A percentile compares a stretch with the other conserved stretches of the same genome.
These are phyloP conservation scores for Metroxylon sagu DNA, from an alignment of 176 grass and related monocot genomes.

Conservation along the genomic window DNA sequence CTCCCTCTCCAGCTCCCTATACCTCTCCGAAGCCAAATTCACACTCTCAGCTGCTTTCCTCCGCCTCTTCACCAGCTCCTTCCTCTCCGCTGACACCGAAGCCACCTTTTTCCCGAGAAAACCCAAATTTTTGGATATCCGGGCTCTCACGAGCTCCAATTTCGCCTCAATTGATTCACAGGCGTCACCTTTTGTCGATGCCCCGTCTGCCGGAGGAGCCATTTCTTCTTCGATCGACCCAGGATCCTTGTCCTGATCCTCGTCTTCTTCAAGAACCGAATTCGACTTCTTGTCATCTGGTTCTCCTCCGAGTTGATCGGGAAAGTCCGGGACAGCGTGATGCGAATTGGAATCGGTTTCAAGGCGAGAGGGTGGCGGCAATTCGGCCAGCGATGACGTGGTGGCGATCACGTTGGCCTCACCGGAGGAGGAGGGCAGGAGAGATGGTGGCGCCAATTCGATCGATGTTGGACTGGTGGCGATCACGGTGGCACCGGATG, in stretches of 20 bases:
- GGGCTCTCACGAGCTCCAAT: slow-evolving; percentile 50
- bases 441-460: background rate
- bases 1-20: slow-evolving; percentile 83
- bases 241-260: background rate
- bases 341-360: no score
- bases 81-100: slow-evolving; percentile 41
- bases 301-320: background rate
- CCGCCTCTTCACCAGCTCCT: slow-evolving; percentile 44
- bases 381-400: no score
- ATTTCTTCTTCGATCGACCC: background rate
- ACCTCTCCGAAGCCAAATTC: slow-evolving; percentile 23
- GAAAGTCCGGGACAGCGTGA: no score
- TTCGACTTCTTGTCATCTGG: background rate
- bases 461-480: no score
- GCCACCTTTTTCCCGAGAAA: slow-evolving; percentile 38
- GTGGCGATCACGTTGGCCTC: no score
- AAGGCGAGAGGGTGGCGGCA: no score
- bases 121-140: slow-evolving; percentile 55
- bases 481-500: background rate
- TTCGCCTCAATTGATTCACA: slow-evolving; percentile 38
- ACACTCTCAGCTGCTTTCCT: slow-evolving; percentile 48
- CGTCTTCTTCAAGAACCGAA: slow-evolving; percentile 6
- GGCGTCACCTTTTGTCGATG: background rate
- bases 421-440: background rate
- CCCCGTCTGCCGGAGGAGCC: background rate